Percentiles rank a stretch among this genome's conserved stretches.
Conservation (phyloP, 768 basidiomycete genomes). For the Cystobasidium tubakii region DNA sequence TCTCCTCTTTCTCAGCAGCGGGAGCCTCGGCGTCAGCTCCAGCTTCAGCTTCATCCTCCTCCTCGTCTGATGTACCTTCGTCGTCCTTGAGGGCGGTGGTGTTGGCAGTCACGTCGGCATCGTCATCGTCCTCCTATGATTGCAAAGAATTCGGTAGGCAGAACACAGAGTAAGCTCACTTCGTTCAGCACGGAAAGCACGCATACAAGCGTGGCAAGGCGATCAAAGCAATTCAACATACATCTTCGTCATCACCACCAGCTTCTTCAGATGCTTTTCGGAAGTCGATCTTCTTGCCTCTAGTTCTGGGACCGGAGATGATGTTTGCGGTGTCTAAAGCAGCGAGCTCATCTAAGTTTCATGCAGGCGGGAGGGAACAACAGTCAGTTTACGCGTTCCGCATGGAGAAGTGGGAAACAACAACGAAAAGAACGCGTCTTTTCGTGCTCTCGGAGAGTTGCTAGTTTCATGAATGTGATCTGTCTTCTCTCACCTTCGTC, state of each 20-base stretch:
- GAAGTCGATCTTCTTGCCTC: constrained; percentile 37
- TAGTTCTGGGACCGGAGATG: constrained; percentile 27
- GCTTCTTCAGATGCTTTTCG: constrained; percentile 33
- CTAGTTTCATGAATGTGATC: neutral
- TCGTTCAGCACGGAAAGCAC: neutral
- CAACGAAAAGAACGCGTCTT: neutral
- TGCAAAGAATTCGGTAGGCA: neutral
- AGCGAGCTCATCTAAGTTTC: constrained; percentile 24
- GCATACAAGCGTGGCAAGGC: neutral
- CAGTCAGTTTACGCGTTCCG: constrained; percentile 15
- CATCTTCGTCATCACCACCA: constrained; percentile 22
- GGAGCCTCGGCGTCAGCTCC: neutral
- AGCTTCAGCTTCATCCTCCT: constrained; percentile 25
- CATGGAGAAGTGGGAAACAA: neutral
- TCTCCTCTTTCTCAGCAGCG: neutral
- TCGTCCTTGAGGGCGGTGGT: constrained; percentile 22
- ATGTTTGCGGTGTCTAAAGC: constrained; percentile 27
- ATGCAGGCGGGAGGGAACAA: neutral
- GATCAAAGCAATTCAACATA: too few relatives aligned
- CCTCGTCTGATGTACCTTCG: constrained; percentile 30
- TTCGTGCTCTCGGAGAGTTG: neutral
- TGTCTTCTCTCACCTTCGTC: constrained; percentile 25
- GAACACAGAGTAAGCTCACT: neutral
- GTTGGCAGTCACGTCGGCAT: constrained; percentile 35
- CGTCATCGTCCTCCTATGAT: constrained; percentile 28